Conservation (phyloP, 2,329 filamentous ascomycete species). For the Exophiala sideris region DNA sequence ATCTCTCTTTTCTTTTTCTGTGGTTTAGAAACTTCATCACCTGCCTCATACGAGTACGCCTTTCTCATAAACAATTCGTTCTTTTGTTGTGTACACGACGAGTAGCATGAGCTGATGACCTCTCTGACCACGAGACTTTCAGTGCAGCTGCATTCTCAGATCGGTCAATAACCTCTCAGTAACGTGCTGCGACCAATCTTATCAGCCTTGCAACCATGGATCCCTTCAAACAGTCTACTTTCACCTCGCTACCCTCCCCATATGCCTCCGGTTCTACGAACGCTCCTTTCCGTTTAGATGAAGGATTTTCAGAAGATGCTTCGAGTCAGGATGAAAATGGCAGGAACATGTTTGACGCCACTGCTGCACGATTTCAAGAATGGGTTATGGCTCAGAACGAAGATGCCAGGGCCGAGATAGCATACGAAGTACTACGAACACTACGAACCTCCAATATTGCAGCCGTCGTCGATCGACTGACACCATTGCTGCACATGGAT, state of each 20-base stretch:
- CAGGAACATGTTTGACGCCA: conserved; percentile 34
- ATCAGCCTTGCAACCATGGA: conserved; percentile 4
- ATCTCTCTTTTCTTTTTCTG: too few species aligned
- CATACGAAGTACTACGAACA: conserved; percentile 71
- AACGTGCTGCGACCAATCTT: background rate
- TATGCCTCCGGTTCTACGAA: conserved; percentile 13
- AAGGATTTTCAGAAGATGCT: conserved; percentile 78
- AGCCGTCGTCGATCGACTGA: conserved; percentile 74
- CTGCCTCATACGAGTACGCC: too few species aligned
- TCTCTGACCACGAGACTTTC: too few species aligned
- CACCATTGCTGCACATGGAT: conserved; percentile 85
- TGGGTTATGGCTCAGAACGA: conserved; percentile 56
- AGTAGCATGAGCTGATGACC: too few species aligned
- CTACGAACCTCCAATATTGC: conserved; percentile 77
- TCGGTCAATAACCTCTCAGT: too few species aligned
- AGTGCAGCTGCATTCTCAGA: too few species aligned
- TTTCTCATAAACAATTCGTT: too few species aligned
- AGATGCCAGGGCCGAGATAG: conserved; percentile 63
- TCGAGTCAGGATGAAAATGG: conserved; percentile 43
- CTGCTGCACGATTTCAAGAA: conserved; percentile 48
- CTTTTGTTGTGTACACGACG: too few species aligned
- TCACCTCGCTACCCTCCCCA: conserved; percentile 1
- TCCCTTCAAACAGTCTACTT: conserved; percentile 2
- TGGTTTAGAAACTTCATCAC: too few species aligned
- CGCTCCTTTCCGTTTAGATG: conserved; percentile 62